Percentiles rank a stretch among this genome's conserved stretches.
These are phyloP conservation scores for Fomitopsis schrenkii DNA, from an alignment of 1,284 basidiomycete genomes.

Conservation along the genomic window DNA sequence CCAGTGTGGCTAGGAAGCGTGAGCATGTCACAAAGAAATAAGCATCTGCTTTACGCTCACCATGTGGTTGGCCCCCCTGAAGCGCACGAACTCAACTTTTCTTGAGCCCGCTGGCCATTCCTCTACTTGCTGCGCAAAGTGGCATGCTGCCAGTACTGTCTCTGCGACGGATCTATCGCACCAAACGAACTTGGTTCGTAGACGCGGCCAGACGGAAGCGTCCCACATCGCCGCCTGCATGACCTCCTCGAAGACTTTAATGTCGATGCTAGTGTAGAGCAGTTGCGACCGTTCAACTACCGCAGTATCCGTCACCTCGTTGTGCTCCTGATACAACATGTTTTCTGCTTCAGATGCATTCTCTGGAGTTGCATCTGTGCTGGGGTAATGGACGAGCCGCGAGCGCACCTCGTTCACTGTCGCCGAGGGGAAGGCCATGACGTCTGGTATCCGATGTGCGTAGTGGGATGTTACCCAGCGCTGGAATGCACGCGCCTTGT, in stretches of 20 bases:
- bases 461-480: slow-evolving; percentile 1
- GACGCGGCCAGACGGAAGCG: slow-evolving; percentile 1
- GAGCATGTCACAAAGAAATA: background rate
- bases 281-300: background rate
- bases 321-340: background rate
- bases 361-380: background rate
- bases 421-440: background rate
- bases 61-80: slow-evolving; percentile 13
- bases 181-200: slow-evolving; percentile 11
- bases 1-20: background rate
- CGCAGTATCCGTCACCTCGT: background rate
- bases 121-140: background rate
- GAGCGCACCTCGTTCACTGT: background rate
- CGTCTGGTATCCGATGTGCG: background rate
- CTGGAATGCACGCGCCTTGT: background rate
- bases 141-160: slow-evolving; percentile 12
- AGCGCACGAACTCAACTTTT: background rate
- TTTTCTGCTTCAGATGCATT: background rate
- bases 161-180: slow-evolving; percentile 11
- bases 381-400: background rate
- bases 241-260: slow-evolving; percentile 1
- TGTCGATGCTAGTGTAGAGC: background rate
- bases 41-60: slow-evolving; percentile 5
- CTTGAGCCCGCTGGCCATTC: slow-evolving; percentile 3
- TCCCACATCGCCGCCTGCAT: background rate